phyloP scores from a whole-genome alignment of 306 rosid species.

The Styphnolobium japonicum region DNA sequence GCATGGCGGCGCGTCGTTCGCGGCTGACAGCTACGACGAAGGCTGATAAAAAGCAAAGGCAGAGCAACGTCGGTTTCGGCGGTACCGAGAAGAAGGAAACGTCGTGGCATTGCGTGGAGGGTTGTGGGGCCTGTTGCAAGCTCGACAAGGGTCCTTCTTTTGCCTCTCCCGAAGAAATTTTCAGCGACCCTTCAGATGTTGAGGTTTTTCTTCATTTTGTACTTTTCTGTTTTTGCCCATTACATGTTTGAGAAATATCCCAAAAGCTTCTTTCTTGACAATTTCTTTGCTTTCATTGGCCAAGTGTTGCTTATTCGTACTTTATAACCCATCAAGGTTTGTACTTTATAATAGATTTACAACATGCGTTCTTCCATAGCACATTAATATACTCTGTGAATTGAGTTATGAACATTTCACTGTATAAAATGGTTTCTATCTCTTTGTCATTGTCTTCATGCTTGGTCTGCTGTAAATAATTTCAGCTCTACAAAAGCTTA shows the following conservation, averaged over 20 bases:
- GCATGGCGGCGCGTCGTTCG: constrained; percentile 35
- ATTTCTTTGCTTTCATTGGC: not conserved
- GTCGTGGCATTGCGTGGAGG: constrained; percentile 74
- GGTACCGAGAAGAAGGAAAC: constrained; percentile 38
- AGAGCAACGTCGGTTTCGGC: constrained; percentile 39
- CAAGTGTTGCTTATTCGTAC: too few species aligned
- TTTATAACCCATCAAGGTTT: not conserved
- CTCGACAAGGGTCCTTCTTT: constrained; percentile 77
- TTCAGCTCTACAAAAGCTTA: constrained; percentile 84
- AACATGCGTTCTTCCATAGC: not conserved
- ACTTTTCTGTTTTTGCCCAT: too few species aligned
- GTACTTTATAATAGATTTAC: not conserved
- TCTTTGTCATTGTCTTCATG: not conserved
- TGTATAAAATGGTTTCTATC: not conserved
- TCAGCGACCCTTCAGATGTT: constrained; percentile 54
- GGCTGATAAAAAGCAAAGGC: constrained; percentile 27
- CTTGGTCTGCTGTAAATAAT: not conserved
- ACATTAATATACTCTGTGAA: not conserved
- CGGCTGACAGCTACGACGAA: constrained; percentile 12
- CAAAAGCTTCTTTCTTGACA: too few species aligned
- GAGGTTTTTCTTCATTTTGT: constrained; percentile 37
- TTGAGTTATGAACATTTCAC: not conserved
- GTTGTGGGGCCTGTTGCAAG: constrained; percentile 93
- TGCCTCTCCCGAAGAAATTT: constrained; percentile 74
- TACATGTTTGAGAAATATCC: too few species aligned